Conservation (phyloP, 352 stramenopile species). For the Phytophthora constricta region DNA sequence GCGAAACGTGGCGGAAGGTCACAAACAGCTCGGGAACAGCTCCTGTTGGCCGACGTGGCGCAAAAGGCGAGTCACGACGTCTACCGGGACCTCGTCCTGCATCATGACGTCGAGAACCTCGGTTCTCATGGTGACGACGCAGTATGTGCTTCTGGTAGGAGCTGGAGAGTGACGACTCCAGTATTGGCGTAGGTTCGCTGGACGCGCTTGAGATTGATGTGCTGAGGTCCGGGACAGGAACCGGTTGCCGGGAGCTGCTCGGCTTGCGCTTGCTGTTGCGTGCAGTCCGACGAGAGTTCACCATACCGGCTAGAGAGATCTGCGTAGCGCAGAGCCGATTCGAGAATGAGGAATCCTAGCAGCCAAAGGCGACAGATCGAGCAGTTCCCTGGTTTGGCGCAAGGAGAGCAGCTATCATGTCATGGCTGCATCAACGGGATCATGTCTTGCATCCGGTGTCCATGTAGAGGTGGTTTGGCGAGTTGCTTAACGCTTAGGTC, state of each 20-base stretch:
- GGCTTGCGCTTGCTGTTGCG: slow-evolving; percentile 29
- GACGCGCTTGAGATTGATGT: slow-evolving; percentile 38
- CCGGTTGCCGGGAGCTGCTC: background rate
- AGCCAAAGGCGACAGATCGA: too few species aligned
- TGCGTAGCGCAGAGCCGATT: slow-evolving; percentile 17
- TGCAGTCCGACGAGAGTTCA: slow-evolving; percentile 16
- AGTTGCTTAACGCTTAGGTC: background rate
- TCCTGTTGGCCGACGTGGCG: slow-evolving; percentile 31
- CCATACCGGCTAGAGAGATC: slow-evolving; percentile 16
- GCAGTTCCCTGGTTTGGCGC: slow-evolving; percentile 37
- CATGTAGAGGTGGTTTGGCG: background rate
- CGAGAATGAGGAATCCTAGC: slow-evolving; percentile 20
- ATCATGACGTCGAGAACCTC: slow-evolving; percentile 21
- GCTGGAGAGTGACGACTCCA: slow-evolving; percentile 36
- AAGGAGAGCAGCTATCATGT: background rate
- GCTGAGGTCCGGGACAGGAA: slow-evolving; percentile 23
- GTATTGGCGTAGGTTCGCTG: slow-evolving; percentile 36
- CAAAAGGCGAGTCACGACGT: slow-evolving; percentile 30
- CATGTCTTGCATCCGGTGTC: background rate
- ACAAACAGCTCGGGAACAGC: slow-evolving; percentile 40
- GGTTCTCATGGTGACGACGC: slow-evolving; percentile 29
- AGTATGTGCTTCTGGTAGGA: slow-evolving; percentile 39
- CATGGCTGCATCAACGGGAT: background rate
- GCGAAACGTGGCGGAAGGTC: slow-evolving; percentile 44
- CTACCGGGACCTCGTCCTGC: slow-evolving; percentile 4